Conservation (phyloP, 2,329 filamentous ascomycete genomes). For the Diaporthe citriasiana region DNA sequence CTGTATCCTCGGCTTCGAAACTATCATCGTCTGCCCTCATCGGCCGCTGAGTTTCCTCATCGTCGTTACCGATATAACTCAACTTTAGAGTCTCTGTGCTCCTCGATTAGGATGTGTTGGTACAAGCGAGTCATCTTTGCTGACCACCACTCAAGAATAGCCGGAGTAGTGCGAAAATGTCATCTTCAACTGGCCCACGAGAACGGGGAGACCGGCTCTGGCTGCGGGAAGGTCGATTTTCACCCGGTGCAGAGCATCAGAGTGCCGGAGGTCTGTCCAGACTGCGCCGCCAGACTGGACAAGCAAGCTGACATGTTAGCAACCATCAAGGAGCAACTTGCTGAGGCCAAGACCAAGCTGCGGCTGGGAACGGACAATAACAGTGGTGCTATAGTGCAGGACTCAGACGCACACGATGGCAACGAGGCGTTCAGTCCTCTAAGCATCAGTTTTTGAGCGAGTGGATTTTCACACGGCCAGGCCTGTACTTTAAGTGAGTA, state of each 20-base stretch:
- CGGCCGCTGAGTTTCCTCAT: no score
- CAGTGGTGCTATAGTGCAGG: background rate
- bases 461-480: no score
- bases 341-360: conserved; percentile 35
- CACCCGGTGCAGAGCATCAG: conserved; percentile 42
- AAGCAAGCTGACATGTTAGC: conserved; percentile 32
- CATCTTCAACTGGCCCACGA: conserved; percentile 41
- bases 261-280: conserved; percentile 41
- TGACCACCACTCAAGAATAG: conserved; percentile 44
- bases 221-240: conserved; percentile 44
- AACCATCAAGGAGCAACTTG: conserved; percentile 42
- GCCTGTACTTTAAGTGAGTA: background rate
- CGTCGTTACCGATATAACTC: background rate
- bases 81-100: background rate
- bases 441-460: background rate
- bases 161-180: conserved; percentile 41
- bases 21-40: background rate
- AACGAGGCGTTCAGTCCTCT: conserved; percentile 10
- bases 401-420: background rate
- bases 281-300: conserved; percentile 33
- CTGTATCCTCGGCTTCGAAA: background rate
- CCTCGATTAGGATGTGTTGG: conserved; percentile 44
- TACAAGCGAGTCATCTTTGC: conserved; percentile 44
- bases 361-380: conserved; percentile 30
- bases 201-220: conserved; percentile 37